phyloP scores from a whole-genome alignment of 2,329 filamentous ascomycete genomes.

The Nannizziopsis arthrosporioides region DNA sequence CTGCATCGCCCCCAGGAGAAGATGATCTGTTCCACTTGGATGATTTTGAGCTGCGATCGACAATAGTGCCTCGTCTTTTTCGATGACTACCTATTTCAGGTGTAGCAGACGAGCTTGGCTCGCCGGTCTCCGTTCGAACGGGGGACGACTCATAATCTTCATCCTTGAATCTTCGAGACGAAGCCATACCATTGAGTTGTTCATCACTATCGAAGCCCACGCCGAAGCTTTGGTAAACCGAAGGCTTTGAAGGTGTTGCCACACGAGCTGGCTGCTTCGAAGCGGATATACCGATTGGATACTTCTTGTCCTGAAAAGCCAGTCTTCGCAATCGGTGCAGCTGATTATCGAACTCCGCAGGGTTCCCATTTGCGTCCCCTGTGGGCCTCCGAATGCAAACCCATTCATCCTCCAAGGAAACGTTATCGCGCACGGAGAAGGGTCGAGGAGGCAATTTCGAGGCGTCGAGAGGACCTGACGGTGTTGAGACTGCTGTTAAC shows the following conservation, averaged over 20 bases:
- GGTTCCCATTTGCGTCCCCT: constrained; percentile 5
- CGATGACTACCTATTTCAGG: constrained; percentile 14
- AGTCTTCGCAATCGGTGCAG: background rate
- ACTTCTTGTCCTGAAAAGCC: background rate
- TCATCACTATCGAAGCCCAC: background rate
- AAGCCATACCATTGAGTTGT: background rate
- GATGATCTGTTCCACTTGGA: constrained; percentile 22
- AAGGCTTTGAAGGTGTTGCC: background rate
- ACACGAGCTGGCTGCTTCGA: background rate
- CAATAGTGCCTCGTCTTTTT: constrained; percentile 27
- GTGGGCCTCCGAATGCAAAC: constrained; percentile 38
- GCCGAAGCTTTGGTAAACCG: background rate
- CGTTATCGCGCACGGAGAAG: constrained; percentile 68
- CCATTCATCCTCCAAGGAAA: constrained; percentile 69
- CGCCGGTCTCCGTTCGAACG: background rate
- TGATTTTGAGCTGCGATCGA: constrained; percentile 20
- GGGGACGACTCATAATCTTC: background rate
- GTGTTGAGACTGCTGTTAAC: constrained; percentile 54
- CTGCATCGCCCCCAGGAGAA: constrained; percentile 20
- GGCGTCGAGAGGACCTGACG: constrained; percentile 36
- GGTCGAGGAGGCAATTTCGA: constrained; percentile 57
- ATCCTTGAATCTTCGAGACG: background rate
- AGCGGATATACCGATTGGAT: background rate
- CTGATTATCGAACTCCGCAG: background rate
- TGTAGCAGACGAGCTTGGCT: constrained; percentile 9